Percentiles rank a stretch among this genome's conserved stretches.
Evolutionary conservation across 2,329 filamentous ascomycete species (phyloP).

Genomic region (Monosporascus sp.): DNA sequence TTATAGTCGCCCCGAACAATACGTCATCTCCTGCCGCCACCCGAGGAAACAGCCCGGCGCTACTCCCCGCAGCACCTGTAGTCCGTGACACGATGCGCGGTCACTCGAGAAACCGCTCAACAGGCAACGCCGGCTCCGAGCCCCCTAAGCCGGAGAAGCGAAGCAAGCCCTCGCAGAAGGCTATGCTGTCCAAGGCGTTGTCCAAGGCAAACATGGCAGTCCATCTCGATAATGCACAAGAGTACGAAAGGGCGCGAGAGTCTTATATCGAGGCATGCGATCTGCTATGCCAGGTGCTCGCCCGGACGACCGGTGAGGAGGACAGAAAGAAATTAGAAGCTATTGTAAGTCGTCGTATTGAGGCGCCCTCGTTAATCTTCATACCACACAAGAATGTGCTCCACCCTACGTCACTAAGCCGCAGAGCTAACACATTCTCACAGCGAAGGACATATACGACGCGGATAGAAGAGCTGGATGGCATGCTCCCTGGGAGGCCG

Average conservation of each 20-base stretch:
- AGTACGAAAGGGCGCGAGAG: conserved; percentile 84
- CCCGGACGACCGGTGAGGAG: conserved; percentile 75
- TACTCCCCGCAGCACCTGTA: conserved; percentile 21
- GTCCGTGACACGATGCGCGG: conserved; percentile 27
- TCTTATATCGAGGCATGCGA: conserved; percentile 89
- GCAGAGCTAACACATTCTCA: conserved; percentile 5
- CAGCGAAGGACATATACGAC: conserved; percentile 85
- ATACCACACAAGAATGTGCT: too few species aligned
- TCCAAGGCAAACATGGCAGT: conserved; percentile 96
- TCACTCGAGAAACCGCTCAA: conserved; percentile 41
- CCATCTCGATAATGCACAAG: conserved; percentile 90
- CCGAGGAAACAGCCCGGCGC: conserved; percentile 11
- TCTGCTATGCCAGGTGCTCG: conserved; percentile 80
- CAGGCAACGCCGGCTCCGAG: conserved; percentile 39
- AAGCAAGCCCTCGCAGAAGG: conserved; percentile 68
- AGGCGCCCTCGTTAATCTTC: too few species aligned
- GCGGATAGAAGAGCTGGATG: conserved; percentile 79
- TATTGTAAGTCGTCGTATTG: conserved; percentile 60
- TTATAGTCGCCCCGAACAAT: conserved; percentile 13
- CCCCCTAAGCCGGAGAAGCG: conserved; percentile 31
- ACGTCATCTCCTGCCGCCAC: conserved; percentile 15
- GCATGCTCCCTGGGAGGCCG: conserved; percentile 54
- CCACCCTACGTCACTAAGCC: too few species aligned
- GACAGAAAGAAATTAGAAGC: conserved; percentile 87
- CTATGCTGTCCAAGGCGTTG: conserved; percentile 91